Base-by-base conservation (phyloP, 2,329 filamentous ascomycete species). In the Diaporthe amygdali region DNA sequence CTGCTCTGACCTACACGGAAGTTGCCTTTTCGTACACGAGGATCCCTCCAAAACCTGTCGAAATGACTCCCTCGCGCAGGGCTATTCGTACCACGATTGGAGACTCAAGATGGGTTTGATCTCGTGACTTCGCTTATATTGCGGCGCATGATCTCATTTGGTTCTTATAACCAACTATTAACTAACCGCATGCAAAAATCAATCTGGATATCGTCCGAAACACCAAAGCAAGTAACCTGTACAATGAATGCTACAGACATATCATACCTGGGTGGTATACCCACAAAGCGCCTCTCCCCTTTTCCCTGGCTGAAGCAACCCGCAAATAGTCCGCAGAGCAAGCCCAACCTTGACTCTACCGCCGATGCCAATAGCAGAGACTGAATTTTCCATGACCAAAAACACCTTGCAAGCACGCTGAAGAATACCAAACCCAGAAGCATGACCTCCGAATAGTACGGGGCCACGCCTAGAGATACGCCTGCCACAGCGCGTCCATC, bases 401-500 rank as follows among this genome's bases (percentile, higher is more conserved):
- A 55, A 59, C 63, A 51, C 41, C 66, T 30, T 22, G 34, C 30
- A 49, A 37, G 30, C 20, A 59, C 52, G 20, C 52, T 49, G n/a
- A 37, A 37, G 17, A 39, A 55, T n/a, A 30, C 30, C 30, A 49
- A 49, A 37, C 59, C 59, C 44, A 51, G 20, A 68, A 68, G 15
- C 52, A 51, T 25, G 32, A 49, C 10, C 52, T 44, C 7, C 22
- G n/a, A 22, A 20, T 27, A 6, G 20, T 27, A 22, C 14, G 17
- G 10, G 30, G 20, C 27, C 49, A 46, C 9, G 17, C 5, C 44
- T 86, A 98, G 79, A 98, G 84, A 85, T 97, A 99, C 30, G 94
- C 92, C 96, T 98, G 98, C 95, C 96, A 99, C 76, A 99, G 84
- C 71, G 95, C 91, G 86, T 99, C 96, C 78, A 93, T 95, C 82